Evolutionary conservation across 306 rosid species (phyloP).

Genomic region (Trichosanthes truncata): DNA sequence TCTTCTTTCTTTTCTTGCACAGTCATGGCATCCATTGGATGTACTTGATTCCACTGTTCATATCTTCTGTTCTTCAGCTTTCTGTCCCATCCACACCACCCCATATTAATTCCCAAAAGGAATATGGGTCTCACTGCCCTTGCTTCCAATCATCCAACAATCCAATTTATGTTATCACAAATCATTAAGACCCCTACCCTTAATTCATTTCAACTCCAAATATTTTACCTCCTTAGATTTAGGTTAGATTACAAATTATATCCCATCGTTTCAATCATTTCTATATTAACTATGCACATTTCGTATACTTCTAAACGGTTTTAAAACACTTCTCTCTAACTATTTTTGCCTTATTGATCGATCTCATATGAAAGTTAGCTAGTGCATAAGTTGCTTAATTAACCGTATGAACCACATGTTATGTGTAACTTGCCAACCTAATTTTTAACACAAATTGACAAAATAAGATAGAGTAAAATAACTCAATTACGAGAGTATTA

Average conservation of each 20-base stretch:
- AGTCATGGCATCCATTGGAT: slow-evolving; percentile 19
- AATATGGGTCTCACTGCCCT: slow-evolving; percentile 55
- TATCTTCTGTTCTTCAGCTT: slow-evolving; percentile 93
- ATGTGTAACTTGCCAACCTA: background rate
- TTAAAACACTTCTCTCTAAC: too few relatives aligned
- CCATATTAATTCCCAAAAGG: slow-evolving; percentile 51
- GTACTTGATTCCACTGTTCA: slow-evolving; percentile 64
- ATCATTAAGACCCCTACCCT: background rate
- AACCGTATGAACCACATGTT: too few relatives aligned
- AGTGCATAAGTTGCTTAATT: too few relatives aligned
- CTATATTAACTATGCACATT: too few relatives aligned
- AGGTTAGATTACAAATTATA: background rate
- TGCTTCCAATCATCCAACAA: slow-evolving; percentile 61
- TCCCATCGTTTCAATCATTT: too few relatives aligned
- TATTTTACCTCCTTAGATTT: background rate
- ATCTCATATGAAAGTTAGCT: too few relatives aligned
- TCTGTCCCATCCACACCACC: slow-evolving; percentile 84
- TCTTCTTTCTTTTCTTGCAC: slow-evolving; percentile 28
- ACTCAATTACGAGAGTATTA: background rate
- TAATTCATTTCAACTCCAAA: background rate
- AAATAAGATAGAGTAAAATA: background rate
- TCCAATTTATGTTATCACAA: background rate
- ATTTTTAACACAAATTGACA: background rate
- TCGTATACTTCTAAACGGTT: too few relatives aligned
- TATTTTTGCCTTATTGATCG: too few relatives aligned